A percentile compares a stretch with the other conserved stretches of the same genome.
Evolutionary conservation across 1,284 basidiomycete genomes (phyloP).

Genomic region (Malassezia brasiliensis): DNA sequence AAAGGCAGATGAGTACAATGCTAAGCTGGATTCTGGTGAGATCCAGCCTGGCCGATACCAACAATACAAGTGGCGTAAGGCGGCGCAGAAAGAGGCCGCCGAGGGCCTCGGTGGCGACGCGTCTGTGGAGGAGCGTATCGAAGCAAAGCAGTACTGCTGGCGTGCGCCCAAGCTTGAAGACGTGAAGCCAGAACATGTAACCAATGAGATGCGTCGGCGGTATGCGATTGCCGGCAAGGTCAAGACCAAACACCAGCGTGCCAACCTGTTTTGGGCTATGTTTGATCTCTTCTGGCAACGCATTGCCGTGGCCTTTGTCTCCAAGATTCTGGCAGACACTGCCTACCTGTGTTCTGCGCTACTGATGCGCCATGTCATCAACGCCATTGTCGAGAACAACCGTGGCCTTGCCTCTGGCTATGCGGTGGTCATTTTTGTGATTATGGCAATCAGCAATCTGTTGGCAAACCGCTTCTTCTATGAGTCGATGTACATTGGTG

Average conservation of each 20-base stretch:
- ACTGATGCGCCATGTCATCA: constrained; percentile 36
- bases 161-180: constrained; percentile 6
- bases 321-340: constrained; percentile 52
- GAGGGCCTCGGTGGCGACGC: constrained; percentile 18
- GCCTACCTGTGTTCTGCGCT: constrained; percentile 39
- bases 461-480: constrained; percentile 68
- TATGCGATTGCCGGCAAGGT: constrained; percentile 3
- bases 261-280: constrained; percentile 65
- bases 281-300: constrained; percentile 67
- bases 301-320: constrained; percentile 36
- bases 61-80: constrained; percentile 58
- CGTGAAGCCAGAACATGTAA: neutral
- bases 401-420: constrained; percentile 26
- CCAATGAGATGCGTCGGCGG: neutral
- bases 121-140: constrained; percentile 22
- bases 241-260: constrained; percentile 38
- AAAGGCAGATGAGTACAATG: constrained; percentile 63
- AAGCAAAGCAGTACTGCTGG: constrained; percentile 27
- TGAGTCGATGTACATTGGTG: constrained; percentile 50
- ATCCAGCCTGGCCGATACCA: constrained; percentile 55
- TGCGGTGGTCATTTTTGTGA: constrained; percentile 17
- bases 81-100: constrained; percentile 19
- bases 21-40: constrained; percentile 58
- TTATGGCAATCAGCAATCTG: constrained; percentile 11
- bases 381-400: neutral